phyloP scores from a whole-genome alignment of 2,329 filamentous ascomycete genomes.

The Calonectria honghensis region DNA sequence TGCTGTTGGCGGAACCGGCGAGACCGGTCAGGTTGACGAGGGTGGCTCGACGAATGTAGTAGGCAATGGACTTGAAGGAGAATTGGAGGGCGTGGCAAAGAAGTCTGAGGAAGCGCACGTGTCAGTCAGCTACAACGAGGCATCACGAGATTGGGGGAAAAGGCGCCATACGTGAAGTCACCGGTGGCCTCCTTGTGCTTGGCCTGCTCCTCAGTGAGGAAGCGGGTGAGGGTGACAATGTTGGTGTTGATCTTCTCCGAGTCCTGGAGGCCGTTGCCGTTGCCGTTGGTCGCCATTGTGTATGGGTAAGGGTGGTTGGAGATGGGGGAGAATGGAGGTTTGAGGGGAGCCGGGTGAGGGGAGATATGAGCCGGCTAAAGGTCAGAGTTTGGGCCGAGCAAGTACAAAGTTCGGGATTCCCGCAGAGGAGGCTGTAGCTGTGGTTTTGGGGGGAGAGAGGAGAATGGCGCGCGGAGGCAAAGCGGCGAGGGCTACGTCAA shows the following conservation, averaged over 20 bases:
- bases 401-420: slow-evolving; percentile 44
- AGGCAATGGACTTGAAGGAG: slow-evolving; percentile 99
- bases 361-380: slow-evolving; percentile 12
- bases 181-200: slow-evolving; percentile 97
- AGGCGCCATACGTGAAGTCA: slow-evolving; percentile 90
- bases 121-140: slow-evolving; percentile 41
- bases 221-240: slow-evolving; percentile 95
- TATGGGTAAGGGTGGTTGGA: slow-evolving; percentile 44
- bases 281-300: slow-evolving; percentile 62
- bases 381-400: slow-evolving; percentile 41
- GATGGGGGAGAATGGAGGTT: slow-evolving; percentile 43
- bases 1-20: slow-evolving; percentile 94
- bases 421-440: slow-evolving; percentile 20
- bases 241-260: slow-evolving; percentile 94
- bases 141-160: neutral
- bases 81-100: slow-evolving; percentile 99
- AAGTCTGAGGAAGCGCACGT: slow-evolving; percentile 73
- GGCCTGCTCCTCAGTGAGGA: slow-evolving; percentile 95
- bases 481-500: slow-evolving; percentile 27
- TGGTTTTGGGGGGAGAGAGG: neutral
- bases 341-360: slow-evolving; percentile 30
- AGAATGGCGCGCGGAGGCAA: slow-evolving; percentile 1
- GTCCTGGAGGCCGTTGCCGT: slow-evolving; percentile 66
- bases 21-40: slow-evolving; percentile 97
- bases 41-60: slow-evolving; percentile 97